These are phyloP conservation scores for Cercospora berteroae DNA, from an alignment of 2,329 filamentous ascomycete genomes.

Conservation along the genomic window DNA sequence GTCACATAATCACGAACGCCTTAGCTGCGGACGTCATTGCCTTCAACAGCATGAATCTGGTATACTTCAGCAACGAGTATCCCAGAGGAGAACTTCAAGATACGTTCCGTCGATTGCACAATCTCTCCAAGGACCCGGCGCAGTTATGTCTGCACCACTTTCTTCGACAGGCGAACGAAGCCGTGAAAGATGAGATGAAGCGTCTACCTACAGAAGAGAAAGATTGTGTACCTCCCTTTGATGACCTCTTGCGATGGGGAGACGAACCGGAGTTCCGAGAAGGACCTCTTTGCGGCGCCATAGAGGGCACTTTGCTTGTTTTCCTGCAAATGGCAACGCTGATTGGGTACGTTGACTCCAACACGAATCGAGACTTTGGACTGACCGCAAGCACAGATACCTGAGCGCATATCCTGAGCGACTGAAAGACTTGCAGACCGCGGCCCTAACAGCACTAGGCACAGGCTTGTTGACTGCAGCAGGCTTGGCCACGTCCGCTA, in stretches of 20 bases:
- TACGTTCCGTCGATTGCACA: conserved; percentile 43
- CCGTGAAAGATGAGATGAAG: conserved; percentile 44
- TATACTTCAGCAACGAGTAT: conserved; percentile 52
- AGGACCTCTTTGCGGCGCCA: conserved; percentile 44
- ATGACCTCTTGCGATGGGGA: conserved; percentile 42
- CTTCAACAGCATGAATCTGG: conserved; percentile 26
- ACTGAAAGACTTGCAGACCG: neutral
- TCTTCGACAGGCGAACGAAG: conserved; percentile 42
- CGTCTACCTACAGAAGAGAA: conserved; percentile 35
- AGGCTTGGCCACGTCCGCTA: conserved; percentile 44
- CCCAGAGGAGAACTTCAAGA: conserved; percentile 47
- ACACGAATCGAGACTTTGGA: conserved; percentile 22
- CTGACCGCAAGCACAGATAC: neutral
- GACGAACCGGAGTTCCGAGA: conserved; percentile 41
- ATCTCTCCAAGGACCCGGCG: conserved; percentile 43
- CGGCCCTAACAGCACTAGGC: conserved; percentile 43
- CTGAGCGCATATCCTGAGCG: neutral
- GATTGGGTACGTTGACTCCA: conserved; percentile 40
- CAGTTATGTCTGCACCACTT: conserved; percentile 44
- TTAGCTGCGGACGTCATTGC: neutral
- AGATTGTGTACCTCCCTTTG: conserved; percentile 27
- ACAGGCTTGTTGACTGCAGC: conserved; percentile 47
- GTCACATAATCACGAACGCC: neutral
- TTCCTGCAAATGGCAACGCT: conserved; percentile 44
- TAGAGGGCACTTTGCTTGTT: conserved; percentile 48